Evolutionary conservation across 352 stramenopile species (phyloP).

Genomic region (Pythium apleroticum): DNA sequence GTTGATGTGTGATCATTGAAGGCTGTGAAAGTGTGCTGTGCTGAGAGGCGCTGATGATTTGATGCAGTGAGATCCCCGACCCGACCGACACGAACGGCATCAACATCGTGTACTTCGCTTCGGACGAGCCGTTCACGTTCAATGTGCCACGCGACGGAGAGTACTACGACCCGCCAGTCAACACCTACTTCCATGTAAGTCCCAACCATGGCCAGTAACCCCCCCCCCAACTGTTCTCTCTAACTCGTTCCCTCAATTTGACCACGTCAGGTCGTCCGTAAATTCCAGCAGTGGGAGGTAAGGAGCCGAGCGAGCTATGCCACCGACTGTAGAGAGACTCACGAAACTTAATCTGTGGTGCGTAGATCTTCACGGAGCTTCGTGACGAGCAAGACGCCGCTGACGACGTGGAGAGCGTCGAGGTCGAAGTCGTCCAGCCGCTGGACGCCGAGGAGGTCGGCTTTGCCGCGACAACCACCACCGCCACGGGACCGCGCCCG

Average conservation of each 20-base stretch:
- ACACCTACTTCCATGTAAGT: slow-evolving; percentile 65
- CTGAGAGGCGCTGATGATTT: too few relatives aligned
- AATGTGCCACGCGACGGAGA: slow-evolving; percentile 47
- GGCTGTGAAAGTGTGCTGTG: background rate
- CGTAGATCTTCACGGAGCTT: slow-evolving; percentile 64
- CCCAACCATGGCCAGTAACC: background rate
- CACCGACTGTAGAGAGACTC: background rate
- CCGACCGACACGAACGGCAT: slow-evolving; percentile 33
- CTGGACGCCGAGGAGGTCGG: slow-evolving; percentile 52
- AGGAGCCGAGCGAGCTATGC: background rate
- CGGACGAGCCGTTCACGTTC: slow-evolving; percentile 65
- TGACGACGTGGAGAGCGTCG: slow-evolving; percentile 12
- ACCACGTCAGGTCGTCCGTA: slow-evolving; percentile 43
- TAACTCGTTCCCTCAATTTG: too few relatives aligned
- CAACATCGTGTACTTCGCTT: slow-evolving; percentile 83
- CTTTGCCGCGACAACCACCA: slow-evolving; percentile 31
- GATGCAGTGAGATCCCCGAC: slow-evolving; percentile 48
- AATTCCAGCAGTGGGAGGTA: slow-evolving; percentile 71
- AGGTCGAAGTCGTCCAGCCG: slow-evolving; percentile 42
- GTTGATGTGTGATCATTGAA: background rate
- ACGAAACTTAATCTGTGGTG: background rate
- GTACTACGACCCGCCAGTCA: slow-evolving; percentile 43
- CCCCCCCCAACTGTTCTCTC: too few relatives aligned
- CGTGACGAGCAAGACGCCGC: slow-evolving; percentile 40
- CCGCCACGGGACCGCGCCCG: background rate